A percentile compares a stretch with the other conserved stretches of the same genome.
phyloP scores from a whole-genome alignment of 2,329 filamentous ascomycete species.

The Berkeleyomyces rouxiae region DNA sequence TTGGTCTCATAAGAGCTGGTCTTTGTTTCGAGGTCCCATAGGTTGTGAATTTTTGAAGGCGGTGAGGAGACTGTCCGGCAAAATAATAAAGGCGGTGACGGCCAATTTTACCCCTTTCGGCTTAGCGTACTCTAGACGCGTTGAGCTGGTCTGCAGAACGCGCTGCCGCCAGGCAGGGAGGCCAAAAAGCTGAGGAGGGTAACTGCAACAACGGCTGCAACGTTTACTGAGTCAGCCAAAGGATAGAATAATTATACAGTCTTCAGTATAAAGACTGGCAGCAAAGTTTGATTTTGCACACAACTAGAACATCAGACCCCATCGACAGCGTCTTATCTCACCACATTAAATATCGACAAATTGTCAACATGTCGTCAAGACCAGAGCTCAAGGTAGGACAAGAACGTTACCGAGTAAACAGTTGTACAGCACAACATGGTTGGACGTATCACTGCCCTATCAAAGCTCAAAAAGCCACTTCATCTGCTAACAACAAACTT shows the following conservation, averaged over 20 bases:
- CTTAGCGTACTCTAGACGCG: conserved; percentile 4
- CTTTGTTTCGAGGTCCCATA: background rate
- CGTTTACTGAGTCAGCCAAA: background rate
- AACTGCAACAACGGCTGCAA: background rate
- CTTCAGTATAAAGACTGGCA: no score
- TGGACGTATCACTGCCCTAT: background rate
- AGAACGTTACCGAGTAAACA: background rate
- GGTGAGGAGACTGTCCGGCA: conserved; percentile 7
- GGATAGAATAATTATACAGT: background rate
- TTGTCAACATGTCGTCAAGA: conserved; percentile 46
- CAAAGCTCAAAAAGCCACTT: background rate
- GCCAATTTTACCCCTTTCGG: conserved; percentile 12
- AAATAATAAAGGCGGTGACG: conserved; percentile 6
- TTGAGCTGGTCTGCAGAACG: background rate
- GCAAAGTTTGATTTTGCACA: background rate
- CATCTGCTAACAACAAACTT: background rate
- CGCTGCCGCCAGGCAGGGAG: background rate
- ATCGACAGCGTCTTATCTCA: background rate
- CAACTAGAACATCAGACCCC: background rate
- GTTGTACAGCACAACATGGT: no score
- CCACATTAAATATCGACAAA: background rate
- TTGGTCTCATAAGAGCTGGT: background rate
- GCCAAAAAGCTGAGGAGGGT: background rate
- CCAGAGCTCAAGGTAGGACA: conserved; percentile 49
- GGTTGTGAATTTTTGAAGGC: conserved; percentile 12